These are phyloP conservation scores for Trametes coccinea DNA, from an alignment of 768 basidiomycete genomes.

Conservation along the genomic window DNA sequence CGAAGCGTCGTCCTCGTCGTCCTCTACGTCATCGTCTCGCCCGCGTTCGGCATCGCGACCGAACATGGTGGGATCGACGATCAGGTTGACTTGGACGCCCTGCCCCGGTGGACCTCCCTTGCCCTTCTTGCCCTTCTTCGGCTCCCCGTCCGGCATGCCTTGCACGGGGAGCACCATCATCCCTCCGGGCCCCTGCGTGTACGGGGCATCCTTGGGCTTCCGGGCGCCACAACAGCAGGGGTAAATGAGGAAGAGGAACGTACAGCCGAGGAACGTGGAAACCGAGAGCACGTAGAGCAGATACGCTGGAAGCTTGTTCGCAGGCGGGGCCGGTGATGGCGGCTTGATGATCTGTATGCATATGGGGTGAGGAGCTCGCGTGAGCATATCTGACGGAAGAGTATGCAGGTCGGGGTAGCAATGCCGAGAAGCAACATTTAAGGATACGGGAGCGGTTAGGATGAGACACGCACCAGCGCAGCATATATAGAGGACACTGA, in stretches of 20 bases:
- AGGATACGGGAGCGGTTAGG: neutral
- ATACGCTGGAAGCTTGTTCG: conserved; percentile 53
- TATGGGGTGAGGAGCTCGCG: conserved; percentile 9
- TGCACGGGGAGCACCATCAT: conserved; percentile 69
- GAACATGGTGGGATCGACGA: conserved; percentile 67
- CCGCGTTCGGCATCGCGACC: conserved; percentile 28
- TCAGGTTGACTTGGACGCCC: conserved; percentile 71
- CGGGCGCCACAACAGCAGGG: conserved; percentile 52
- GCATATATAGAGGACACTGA: conserved; percentile 61
- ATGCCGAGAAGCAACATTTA: neutral
- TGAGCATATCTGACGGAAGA: neutral
- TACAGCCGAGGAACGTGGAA: conserved; percentile 48
- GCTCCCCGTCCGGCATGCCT: conserved; percentile 46
- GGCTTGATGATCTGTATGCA: conserved; percentile 54
- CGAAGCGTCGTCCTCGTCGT: conserved; percentile 41
- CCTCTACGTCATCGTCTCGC: conserved; percentile 41
- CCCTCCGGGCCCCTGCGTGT: conserved; percentile 34
- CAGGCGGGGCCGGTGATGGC: conserved; percentile 50
- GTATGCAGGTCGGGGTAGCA: neutral
- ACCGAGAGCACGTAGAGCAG: conserved; percentile 59
- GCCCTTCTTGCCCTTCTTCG: conserved; percentile 43
- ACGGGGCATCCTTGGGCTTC: conserved; percentile 25
- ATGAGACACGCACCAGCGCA: conserved; percentile 49
- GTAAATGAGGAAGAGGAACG: conserved; percentile 58
- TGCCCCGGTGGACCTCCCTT: conserved; percentile 28